Evolutionary conservation across 345 rosid species (phyloP), one percentile per base, ranked within the genome.

Genomic region (Hypericum perforatum): DNA sequence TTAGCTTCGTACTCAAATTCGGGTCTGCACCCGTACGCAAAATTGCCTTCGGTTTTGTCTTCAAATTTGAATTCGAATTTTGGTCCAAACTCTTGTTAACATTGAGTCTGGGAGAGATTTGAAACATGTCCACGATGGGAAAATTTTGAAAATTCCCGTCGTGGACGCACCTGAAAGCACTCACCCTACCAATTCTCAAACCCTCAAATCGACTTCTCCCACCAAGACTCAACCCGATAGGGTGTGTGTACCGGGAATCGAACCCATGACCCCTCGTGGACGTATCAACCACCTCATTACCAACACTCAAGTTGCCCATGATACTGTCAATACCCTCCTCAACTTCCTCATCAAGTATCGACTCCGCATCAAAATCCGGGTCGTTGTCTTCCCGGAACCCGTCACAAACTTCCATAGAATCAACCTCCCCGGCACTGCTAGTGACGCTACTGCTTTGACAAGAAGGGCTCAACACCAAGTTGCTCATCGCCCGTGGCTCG

Each of bases 241-340:
- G 65, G 63, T 62, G 71, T 38, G 67, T 64, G 43, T 72, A 52
- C 72, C 77, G 69, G 16, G 70, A 32, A 64, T 65, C 63, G 37
- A 43, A 70, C 52, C 12, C 12, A 16, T 43, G 52, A 3, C 32
- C 32, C 32, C 32, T 22, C 32, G 32, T 22, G 32, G 32, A 22
- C 32, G 2, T 56, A 13, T 56, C 58, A 7, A 11, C 14, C 36
- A 37, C 49, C 6, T 64, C 84, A 8, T 51, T 61, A 3, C 56
- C 54, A 7, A 59, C 74, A 11, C 68, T 43, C 8, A 59, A 29
- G 40, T 67, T 74, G 13, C 88, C 96, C 94, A 88, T 84, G 54
- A 88, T 88, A 63, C 84, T 77, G 52, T 88, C 90, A 56, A 87
- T 75, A 0, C 96, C 94, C 58, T 73, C 81, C 60, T 74, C 84